A percentile compares a stretch with the other conserved stretches of the same genome.
These are phyloP conservation scores for Drosera capensis DNA, from an alignment of 148 eudicot species.

Conservation along the genomic window DNA sequence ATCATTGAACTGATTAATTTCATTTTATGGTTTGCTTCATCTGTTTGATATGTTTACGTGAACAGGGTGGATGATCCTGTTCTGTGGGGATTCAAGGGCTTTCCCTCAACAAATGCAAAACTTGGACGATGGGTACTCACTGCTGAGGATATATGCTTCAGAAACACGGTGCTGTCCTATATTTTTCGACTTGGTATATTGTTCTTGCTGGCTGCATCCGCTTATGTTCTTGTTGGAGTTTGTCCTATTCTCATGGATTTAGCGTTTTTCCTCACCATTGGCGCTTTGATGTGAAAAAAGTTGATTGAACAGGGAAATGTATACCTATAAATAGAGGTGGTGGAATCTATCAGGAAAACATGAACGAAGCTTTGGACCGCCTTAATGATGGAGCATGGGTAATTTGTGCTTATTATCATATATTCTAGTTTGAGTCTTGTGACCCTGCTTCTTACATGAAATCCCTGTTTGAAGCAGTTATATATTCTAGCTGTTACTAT, in stretches of 20 bases:
- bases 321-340: conserved; percentile 92
- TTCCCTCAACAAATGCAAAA: conserved; percentile 49
- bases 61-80: conserved; percentile 95
- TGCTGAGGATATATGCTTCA: conserved; percentile 97
- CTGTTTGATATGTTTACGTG: conserved; percentile 5
- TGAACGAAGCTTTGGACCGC: conserved; percentile 93
- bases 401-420: too few relatives aligned
- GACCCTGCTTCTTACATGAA: too few relatives aligned
- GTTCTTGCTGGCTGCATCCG: conserved; percentile 6
- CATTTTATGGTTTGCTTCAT: neutral
- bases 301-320: conserved; percentile 71
- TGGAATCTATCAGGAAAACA: conserved; percentile 88
- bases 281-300: conserved; percentile 16
- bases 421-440: too few relatives aligned
- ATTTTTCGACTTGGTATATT: conserved; percentile 70
- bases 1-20: too few relatives aligned
- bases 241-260: conserved; percentile 5
- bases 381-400: conserved; percentile 84
- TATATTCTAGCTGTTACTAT: too few relatives aligned
- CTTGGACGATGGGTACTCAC: conserved; percentile 85
- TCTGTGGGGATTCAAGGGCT: conserved; percentile 91
- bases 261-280: conserved; percentile 4
- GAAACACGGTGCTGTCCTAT: conserved; percentile 56
- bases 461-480: too few relatives aligned
- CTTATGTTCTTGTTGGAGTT: conserved; percentile 1